Conservation (phyloP, 768 basidiomycete genomes). For the Amanita rubescens region DNA sequence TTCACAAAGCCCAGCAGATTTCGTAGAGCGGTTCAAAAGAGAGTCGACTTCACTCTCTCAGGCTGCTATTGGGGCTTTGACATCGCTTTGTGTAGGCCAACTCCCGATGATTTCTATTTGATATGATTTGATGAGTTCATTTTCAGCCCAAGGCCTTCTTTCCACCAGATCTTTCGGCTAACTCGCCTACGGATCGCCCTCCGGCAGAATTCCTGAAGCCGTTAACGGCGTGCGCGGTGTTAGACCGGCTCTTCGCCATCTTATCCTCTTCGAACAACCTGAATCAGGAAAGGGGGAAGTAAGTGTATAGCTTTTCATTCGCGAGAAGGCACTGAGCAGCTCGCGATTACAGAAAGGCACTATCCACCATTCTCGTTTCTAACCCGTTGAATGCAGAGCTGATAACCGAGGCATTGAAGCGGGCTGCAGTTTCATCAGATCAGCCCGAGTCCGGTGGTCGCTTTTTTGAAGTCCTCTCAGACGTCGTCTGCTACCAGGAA, state of each 20-base stretch:
- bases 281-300: conserved; percentile 59
- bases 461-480: conserved; percentile 76
- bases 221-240: conserved; percentile 40
- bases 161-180: conserved; percentile 47
- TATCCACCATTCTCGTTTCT: conserved; percentile 59
- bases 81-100: conserved; percentile 76
- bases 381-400: conserved; percentile 48
- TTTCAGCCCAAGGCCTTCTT: conserved; percentile 73
- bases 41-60: conserved; percentile 70
- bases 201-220: conserved; percentile 44
- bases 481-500: conserved; percentile 50
- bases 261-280: conserved; percentile 49
- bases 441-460: conserved; percentile 47
- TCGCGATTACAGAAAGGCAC: conserved; percentile 53
- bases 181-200: conserved; percentile 57
- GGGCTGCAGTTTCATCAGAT: conserved; percentile 57
- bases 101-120: not conserved
- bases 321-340: not conserved
- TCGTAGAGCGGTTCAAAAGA: conserved; percentile 52
- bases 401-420: conserved; percentile 55
- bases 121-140: conserved; percentile 3
- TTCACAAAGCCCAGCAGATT: conserved; percentile 43
- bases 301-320: conserved; percentile 21
- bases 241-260: conserved; percentile 67
- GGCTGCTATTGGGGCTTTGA: conserved; percentile 81